Evolutionary conservation across 2,329 filamentous ascomycete species (phyloP), one percentile per base, ranked within the genome.

Genomic region (Xenosphaeropsis pyriputrescens): DNA sequence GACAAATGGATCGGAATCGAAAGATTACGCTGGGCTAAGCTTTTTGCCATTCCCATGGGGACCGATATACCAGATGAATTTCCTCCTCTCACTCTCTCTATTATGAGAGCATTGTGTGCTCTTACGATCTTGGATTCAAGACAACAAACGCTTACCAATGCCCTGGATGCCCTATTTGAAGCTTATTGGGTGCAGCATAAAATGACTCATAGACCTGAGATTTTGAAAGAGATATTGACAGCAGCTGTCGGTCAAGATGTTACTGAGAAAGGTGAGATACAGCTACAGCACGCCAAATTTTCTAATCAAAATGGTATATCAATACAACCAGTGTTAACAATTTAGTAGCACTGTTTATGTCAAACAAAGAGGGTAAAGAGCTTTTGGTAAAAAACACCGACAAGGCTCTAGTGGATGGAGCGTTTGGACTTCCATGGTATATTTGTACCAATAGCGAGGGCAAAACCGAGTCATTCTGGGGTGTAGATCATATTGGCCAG

Each of bases 381-480:
- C 5, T 48, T 1, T 38, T 77, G 46, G 48, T 43, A 5, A 55
- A 54, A 17, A 72, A 71, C 41, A 74, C 69, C 1, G 60, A 72
- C 12, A 44, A 51, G 36, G 67, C 70, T 1, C 58, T 75, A 17
- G 53, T 56, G 17, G 59, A 65, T 17, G 73, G 70, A 1, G 69
- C 68, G 1, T 79, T 79, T 58, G 73, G 73, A 2, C 48, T 77
- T 38, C 73, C 73, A 2, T 78, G 69, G 65, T 70, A 74, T 48
- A 55, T 59, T 52, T 72, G 69, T 38, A 70, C 63, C 35, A 71
- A 75, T 51, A 37, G 52, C 6, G 56, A 67, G 36, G 72, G 71
- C 0, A 54, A 67, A 47, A 70, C 52, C 29, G 69, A 75, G 44
- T 54, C 55, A 1, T 76, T 69, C 46, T 78, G 70, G 67, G 73